These are phyloP conservation scores for Teratosphaeria zuluensis DNA, from an alignment of 2,329 filamentous ascomycete genomes.

Conservation along the genomic window DNA sequence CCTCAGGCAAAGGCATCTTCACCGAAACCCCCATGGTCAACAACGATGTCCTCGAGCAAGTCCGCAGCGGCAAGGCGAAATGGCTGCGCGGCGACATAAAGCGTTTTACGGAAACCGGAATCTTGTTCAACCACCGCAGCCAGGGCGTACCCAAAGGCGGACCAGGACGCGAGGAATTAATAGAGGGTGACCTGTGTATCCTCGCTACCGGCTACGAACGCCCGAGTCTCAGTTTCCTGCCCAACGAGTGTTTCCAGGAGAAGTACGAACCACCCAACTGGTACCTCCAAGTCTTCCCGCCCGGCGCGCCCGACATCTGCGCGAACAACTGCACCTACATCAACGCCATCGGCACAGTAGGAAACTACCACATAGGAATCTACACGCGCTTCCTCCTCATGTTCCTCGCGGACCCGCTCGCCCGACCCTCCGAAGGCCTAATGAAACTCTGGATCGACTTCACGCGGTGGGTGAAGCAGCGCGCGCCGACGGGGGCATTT, in stretches of 20 bases:
- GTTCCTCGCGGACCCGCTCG: constrained; percentile 72
- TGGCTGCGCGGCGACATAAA: constrained; percentile 78
- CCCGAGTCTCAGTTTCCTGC: constrained; percentile 64
- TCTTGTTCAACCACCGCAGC: constrained; percentile 61
- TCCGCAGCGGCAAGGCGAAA: constrained; percentile 60
- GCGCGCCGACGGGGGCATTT: constrained; percentile 64
- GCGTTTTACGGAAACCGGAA: constrained; percentile 51
- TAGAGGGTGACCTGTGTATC: constrained; percentile 67
- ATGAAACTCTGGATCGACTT: constrained; percentile 85
- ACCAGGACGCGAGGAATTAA: constrained; percentile 54
- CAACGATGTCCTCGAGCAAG: constrained; percentile 65
- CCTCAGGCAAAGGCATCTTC: constrained; percentile 58
- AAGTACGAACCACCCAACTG: constrained; percentile 74
- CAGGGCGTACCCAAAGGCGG: constrained; percentile 68
- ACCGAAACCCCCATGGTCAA: constrained; percentile 80
- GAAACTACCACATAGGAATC: constrained; percentile 84
- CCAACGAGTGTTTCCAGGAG: constrained; percentile 59
- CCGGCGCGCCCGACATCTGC: constrained; percentile 60
- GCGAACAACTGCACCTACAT: constrained; percentile 79
- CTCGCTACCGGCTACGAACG: constrained; percentile 77
- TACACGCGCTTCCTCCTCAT: constrained; percentile 79
- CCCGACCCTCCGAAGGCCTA: constrained; percentile 59
- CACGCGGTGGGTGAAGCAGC: constrained; percentile 60
- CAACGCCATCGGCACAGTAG: constrained; percentile 69
- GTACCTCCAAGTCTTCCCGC: constrained; percentile 82